Evolutionary conservation across 768 basidiomycete genomes (phyloP), one percentile per base, ranked within the genome.

Genomic region (Suillus lakei): DNA sequence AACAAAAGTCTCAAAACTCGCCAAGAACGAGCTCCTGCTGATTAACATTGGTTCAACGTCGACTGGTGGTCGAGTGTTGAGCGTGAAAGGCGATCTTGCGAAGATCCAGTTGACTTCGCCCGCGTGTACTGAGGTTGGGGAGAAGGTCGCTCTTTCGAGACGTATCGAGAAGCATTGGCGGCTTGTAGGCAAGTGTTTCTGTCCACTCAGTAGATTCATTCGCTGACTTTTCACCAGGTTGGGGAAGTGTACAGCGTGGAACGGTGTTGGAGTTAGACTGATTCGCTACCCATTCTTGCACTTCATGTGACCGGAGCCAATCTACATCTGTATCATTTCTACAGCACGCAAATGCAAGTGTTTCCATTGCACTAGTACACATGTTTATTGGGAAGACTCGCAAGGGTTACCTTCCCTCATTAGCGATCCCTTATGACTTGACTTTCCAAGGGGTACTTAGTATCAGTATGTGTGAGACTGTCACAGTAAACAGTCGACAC

Each of bases 31-130:
- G 79, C 85, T 96, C 2, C 80, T 98, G 3, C 86, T 99, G 67
- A 96, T 99, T 84, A 99, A 99, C 82, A 98, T 99, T 64, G 96
- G 97, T 23, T 97, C 95, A 26, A 98, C 96, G 2, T 98, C 96
- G 4, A 97, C 96, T 2, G 98, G 98, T 66, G 97, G 98, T 38
- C 91, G 96, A 46, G 96, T 99, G 16, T 79, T 98, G 68, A 92
- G 88, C 73, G 95, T 98, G 73, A 98, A 96, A 79, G 95, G 92
- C 12, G 96, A 98, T 78, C 83, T 98, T 9, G 96, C 96, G 18
- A 95, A 95, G 82, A 96, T 97, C 65, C 91, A 95, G 71, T 80
- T 99, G 63, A 98, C 96, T 36, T 91, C 91, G 2, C 98, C 98
- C 0, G 95, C 95, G 10, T 98, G 98, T 77, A 97, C 96, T 34